Evolutionary conservation across 2,329 filamentous ascomycete species (phyloP).

Genomic region (Annulohypoxylon truncatum): DNA sequence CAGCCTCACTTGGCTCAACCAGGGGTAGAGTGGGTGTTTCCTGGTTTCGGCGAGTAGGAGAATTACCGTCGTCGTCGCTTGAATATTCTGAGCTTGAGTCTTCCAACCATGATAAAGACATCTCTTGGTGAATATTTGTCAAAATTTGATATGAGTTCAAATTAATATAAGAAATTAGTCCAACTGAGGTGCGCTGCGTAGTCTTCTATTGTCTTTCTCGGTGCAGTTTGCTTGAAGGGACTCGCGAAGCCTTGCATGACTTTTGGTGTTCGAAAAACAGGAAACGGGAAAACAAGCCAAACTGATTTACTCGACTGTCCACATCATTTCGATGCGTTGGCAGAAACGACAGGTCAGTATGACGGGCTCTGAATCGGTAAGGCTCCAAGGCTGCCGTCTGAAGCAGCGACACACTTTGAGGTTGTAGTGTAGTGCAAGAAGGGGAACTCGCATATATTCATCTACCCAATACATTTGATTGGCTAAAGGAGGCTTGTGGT

Average conservation of each 20-base stretch:
- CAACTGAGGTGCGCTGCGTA: not conserved
- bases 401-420: not conserved
- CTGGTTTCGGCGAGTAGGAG: not conserved
- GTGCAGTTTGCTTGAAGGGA: not conserved
- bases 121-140: not conserved
- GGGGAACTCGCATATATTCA: constrained; percentile 24
- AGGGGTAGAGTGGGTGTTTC: constrained; percentile 1
- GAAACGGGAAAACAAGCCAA: not conserved
- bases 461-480: constrained; percentile 23
- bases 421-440: not conserved
- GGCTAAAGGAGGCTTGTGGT: not conserved
- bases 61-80: constrained; percentile 5
- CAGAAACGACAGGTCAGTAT: not conserved
- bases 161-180: not conserved
- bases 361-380: not conserved
- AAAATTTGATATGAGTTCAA: too few species aligned
- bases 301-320: not conserved
- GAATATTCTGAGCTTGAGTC: constrained; percentile 20
- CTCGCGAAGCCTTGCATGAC: not conserved
- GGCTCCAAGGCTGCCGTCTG: constrained; percentile 7
- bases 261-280: not conserved
- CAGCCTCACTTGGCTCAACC: not conserved
- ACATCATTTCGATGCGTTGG: constrained; percentile 2
- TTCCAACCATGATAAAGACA: constrained; percentile 7
- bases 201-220: constrained; percentile 1